phyloP scores from a whole-genome alignment of 306 rosid genomes.

The Rubus parviflorus region DNA sequence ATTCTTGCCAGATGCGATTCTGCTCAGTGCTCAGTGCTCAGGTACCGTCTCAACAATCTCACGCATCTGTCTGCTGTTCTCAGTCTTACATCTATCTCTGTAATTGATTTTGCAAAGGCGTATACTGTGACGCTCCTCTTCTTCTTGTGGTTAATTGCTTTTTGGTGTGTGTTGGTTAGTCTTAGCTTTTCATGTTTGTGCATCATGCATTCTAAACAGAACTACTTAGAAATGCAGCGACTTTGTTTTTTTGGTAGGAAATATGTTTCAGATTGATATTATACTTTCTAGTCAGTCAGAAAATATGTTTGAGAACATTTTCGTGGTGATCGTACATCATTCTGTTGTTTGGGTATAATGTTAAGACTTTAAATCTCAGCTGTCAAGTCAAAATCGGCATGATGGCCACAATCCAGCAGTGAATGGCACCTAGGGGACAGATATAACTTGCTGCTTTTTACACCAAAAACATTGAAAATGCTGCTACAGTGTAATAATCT shows the following conservation, averaged over 20 bases:
- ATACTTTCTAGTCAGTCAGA: no score
- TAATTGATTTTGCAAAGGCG: no score
- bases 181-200: background rate
- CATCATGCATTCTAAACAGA: no score
- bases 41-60: background rate
- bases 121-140: no score
- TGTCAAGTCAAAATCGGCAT: background rate
- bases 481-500: background rate
- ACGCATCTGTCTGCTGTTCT: no score
- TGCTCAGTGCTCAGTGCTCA: background rate
- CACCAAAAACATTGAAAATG: background rate
- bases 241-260: no score
- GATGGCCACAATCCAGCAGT: background rate
- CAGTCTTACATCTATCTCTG: no score
- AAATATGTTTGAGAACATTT: no score
- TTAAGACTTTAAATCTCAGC: background rate
- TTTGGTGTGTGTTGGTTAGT: background rate
- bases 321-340: background rate
- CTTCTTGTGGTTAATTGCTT: background rate
- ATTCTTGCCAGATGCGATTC: background rate
- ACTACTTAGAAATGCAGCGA: no score
- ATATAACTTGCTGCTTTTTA: background rate
- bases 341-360: background rate
- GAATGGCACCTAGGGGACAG: background rate
- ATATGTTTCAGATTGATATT: no score